phyloP scores from a whole-genome alignment of 257 asterid species.

The Catharanthus roseus region DNA sequence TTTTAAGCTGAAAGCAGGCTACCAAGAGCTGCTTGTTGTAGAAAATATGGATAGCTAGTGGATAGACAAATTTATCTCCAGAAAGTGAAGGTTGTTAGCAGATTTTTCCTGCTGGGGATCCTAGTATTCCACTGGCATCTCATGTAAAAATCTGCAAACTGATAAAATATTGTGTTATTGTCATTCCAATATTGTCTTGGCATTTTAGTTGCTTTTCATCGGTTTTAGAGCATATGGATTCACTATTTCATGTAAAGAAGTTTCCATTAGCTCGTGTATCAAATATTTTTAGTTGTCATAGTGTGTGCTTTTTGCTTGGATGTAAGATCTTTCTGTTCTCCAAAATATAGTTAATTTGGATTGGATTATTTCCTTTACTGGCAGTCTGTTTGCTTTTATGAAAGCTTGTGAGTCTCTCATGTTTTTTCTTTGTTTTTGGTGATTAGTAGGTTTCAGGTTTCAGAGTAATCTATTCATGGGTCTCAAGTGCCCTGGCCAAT shows the following conservation, averaged over 20 bases:
- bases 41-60: neutral
- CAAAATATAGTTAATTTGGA: neutral
- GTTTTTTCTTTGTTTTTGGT: constrained; percentile 39
- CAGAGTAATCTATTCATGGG: constrained; percentile 80
- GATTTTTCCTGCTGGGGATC: neutral
- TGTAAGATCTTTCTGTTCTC: neutral
- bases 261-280: neutral
- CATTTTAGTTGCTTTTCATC: neutral
- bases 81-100: neutral
- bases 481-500: constrained; percentile 55
- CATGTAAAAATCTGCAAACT: neutral
- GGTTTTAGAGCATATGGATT: neutral
- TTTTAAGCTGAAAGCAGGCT: neutral
- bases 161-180: neutral
- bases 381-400: neutral
- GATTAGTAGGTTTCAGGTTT: constrained; percentile 77
- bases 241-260: neutral
- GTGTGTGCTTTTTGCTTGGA: neutral
- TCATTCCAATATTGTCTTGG: neutral
- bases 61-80: neutral
- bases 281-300: too few relatives aligned
- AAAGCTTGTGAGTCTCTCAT: constrained; percentile 20
- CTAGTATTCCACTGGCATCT: neutral
- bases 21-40: neutral
- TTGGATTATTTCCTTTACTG: neutral